A percentile compares a stretch with the other conserved stretches of the same genome.
These are phyloP conservation scores for Xylariales sp. DNA, from an alignment of 2,329 filamentous ascomycete species.

Conservation along the genomic window DNA sequence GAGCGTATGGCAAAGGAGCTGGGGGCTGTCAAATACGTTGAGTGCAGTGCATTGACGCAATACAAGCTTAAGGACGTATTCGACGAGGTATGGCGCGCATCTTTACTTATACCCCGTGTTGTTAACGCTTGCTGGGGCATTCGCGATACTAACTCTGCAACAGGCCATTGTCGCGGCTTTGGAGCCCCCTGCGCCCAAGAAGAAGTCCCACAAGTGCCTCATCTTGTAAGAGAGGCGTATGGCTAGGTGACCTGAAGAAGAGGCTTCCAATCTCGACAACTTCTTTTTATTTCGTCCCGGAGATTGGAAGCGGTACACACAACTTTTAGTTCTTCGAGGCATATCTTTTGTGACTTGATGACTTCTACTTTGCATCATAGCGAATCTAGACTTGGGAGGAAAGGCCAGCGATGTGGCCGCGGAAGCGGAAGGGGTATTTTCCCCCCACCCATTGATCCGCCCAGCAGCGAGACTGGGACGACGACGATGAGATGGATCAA, in stretches of 20 bases:
- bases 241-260: not conserved
- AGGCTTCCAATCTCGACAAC: not conserved
- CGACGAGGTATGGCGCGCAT: slow-evolving; percentile 70
- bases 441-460: not conserved
- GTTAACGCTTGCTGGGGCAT: not conserved
- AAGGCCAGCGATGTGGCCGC: not conserved
- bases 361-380: slow-evolving; percentile 8
- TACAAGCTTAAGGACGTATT: slow-evolving; percentile 99
- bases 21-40: slow-evolving; percentile 97
- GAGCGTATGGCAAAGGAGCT: slow-evolving; percentile 96
- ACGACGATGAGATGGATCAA: not conserved
- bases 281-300: not conserved
- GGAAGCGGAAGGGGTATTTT: not conserved
- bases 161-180: slow-evolving; percentile 94
- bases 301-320: not conserved
- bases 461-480: slow-evolving; percentile 2
- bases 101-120: not conserved
- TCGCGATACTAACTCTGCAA: slow-evolving; percentile 7
- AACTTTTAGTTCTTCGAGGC: no score
- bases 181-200: slow-evolving; percentile 81
- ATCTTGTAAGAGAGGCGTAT: slow-evolving; percentile 55
- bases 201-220: slow-evolving; percentile 66
- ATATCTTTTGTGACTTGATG: slow-evolving; percentile 1
- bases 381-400: slow-evolving; percentile 9
- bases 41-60: slow-evolving; percentile 96